These are phyloP conservation scores for Pythium dissotocum DNA, from an alignment of 352 stramenopile genomes.

Conservation along the genomic window DNA sequence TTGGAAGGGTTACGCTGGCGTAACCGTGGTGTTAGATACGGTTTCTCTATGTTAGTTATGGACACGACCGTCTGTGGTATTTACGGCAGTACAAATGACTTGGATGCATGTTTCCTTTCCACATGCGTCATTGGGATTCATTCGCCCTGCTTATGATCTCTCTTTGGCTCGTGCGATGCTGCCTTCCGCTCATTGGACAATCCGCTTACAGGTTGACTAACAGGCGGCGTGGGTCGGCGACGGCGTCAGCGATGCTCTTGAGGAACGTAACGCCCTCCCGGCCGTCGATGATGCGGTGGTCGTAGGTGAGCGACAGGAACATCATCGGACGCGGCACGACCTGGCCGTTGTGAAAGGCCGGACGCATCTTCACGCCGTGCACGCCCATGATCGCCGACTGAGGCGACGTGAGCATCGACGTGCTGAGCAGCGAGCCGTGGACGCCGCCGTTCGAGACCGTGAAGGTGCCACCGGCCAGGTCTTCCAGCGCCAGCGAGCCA, in stretches of 20 bases:
- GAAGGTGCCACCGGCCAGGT: slow-evolving; percentile 98
- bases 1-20: neutral
- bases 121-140: neutral
- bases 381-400: slow-evolving; percentile 98
- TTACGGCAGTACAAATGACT: neutral
- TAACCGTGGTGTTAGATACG: neutral
- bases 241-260: slow-evolving; percentile 97
- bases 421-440: slow-evolving; percentile 97
- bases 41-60: neutral
- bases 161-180: neutral
- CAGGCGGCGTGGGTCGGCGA: slow-evolving; percentile 94
- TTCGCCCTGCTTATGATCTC: neutral
- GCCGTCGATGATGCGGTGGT: slow-evolving; percentile 99
- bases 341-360: slow-evolving; percentile 91
- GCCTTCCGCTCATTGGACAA: neutral
- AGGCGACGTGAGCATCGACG: slow-evolving; percentile 98
- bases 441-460: slow-evolving; percentile 98
- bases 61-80: neutral
- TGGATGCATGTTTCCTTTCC: neutral
- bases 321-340: slow-evolving; percentile 99
- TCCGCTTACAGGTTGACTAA: slow-evolving; percentile 76
- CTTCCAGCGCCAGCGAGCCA: slow-evolving; percentile 74
- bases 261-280: slow-evolving; percentile 99
- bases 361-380: slow-evolving; percentile 97
- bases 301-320: slow-evolving; percentile 99